Base-by-base conservation (phyloP, 192 early-diverging fungal species). In the Backusella parvicylindrica region DNA sequence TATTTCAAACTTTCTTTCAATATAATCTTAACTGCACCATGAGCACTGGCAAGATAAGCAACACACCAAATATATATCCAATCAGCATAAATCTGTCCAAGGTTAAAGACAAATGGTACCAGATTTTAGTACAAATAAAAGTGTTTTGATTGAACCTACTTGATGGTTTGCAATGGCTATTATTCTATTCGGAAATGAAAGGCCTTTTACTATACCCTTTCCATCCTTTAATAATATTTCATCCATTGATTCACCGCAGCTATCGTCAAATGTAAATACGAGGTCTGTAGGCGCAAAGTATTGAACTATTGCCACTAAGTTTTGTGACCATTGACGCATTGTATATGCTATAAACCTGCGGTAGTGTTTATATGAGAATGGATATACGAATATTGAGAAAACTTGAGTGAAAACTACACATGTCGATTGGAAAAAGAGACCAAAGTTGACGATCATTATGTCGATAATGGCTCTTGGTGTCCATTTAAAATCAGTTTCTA, bases 1-100 rank as follows among this genome's bases (percentile, higher is more conserved):
- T 89, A 83, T 70, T 89, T 91, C 64, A 99, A 88, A 63, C 89
- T 89, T 31, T 90, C 82, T 76, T 96, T 96, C 40, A 99, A 87
- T 63, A 97, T 94, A 66, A 99, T 97, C 82, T 97, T 98, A 66
- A 99, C 68, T 64, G 86, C 87, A 16, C 92, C 94, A 82, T 96
- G 93, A 66, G 88, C 91, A 18, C 84, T 83, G 28, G 89, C 88
- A 68, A 89, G 76, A 78, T 92, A 92, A 7, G 91, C 84, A 30
- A 89, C 81, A 31, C 73, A 85, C 88, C 88, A 89, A 16, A 89
- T 82, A 74, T 93, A 95, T 73, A 91, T 86, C 91, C 89, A 90
- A 75, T 90, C 89, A 8, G 87, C 86, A 64, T 90, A 90, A 60
- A 89, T 89, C 88, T 90, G 28, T 12, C 3, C 8, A 31, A 36